A percentile compares a stretch with the other conserved stretches of the same genome.
Conservation (phyloP, 345 rosid species). For the Dipteronia dyeriana region DNA sequence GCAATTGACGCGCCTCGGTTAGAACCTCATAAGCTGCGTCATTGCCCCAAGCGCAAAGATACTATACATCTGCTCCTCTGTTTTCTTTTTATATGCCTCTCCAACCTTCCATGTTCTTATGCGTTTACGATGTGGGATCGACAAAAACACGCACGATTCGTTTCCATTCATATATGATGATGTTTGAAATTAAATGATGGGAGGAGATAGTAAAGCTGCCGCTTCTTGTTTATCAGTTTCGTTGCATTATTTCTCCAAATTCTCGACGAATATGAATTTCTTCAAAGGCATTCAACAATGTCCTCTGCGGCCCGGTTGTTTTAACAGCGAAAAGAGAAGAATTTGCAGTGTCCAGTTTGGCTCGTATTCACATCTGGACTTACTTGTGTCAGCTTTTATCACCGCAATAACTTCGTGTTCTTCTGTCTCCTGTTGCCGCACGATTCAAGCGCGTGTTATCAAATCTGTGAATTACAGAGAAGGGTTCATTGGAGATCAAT, state of each 20-base stretch:
- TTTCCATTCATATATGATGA: background rate
- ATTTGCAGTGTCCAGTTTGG: conserved; percentile 13
- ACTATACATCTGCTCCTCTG: rapidly evolving
- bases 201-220: conserved; percentile 25
- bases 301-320: too few species aligned
- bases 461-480: conserved; percentile 54
- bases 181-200: conserved; percentile 18
- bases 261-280: background rate
- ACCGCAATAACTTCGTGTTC: conserved; percentile 40
- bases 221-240: conserved; percentile 10
- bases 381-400: conserved; percentile 48
- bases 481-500: conserved; percentile 69
- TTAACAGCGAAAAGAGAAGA: background rate
- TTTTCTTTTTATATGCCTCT: background rate
- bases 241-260: background rate
- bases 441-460: conserved; percentile 49
- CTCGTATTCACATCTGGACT: conserved; percentile 32
- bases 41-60: conserved; percentile 41
- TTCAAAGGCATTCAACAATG: background rate
- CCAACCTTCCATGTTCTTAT: background rate
- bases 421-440: conserved; percentile 36
- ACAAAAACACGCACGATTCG: too few species aligned
- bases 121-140: background rate
- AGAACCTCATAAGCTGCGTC: conserved; percentile 47
- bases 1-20: conserved; percentile 52